phyloP scores from a whole-genome alignment of 1,284 basidiomycete genomes.

The Fomitopsis palustris region DNA sequence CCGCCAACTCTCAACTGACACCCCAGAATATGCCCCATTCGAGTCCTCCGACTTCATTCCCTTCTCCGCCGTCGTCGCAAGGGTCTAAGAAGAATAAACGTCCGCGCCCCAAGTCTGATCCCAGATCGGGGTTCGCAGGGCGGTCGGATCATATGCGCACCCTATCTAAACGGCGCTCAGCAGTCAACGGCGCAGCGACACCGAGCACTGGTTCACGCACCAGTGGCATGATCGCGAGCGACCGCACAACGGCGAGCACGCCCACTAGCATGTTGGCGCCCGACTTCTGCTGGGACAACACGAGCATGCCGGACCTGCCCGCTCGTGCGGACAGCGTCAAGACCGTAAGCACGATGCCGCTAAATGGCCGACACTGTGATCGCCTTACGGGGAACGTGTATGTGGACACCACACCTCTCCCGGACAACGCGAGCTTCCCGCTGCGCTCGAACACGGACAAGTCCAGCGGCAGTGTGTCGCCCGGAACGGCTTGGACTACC shows the following conservation, averaged over 20 bases:
- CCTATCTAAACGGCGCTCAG: not conserved
- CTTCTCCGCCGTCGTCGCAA: not conserved
- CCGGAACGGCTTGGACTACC: not conserved
- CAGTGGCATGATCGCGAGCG: not conserved
- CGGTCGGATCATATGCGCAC: not conserved
- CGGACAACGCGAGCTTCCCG: not conserved
- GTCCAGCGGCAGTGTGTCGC: not conserved
- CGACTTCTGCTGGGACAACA: not conserved
- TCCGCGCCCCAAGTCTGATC: not conserved
- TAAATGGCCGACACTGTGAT: not conserved
- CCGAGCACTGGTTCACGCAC: not conserved
- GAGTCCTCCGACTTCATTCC: not conserved
- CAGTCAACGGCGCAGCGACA: not conserved
- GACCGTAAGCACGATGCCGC: slow-evolving; percentile 2
- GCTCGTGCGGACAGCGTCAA: slow-evolving; percentile 9
- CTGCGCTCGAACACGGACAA: not conserved
- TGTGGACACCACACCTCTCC: not conserved
- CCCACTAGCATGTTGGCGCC: not conserved
- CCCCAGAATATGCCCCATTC: not conserved
- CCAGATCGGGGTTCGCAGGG: not conserved
- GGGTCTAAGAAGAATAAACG: not conserved
- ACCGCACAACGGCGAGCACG: slow-evolving; percentile 1
- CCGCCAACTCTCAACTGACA: not conserved
- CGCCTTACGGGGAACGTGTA: not conserved
- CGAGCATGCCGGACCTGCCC: slow-evolving; percentile 4